Evolutionary conservation across 2,329 filamentous ascomycete genomes (phyloP), one percentile per base, ranked within the genome.

Genomic region (Talaromyces sp.): DNA sequence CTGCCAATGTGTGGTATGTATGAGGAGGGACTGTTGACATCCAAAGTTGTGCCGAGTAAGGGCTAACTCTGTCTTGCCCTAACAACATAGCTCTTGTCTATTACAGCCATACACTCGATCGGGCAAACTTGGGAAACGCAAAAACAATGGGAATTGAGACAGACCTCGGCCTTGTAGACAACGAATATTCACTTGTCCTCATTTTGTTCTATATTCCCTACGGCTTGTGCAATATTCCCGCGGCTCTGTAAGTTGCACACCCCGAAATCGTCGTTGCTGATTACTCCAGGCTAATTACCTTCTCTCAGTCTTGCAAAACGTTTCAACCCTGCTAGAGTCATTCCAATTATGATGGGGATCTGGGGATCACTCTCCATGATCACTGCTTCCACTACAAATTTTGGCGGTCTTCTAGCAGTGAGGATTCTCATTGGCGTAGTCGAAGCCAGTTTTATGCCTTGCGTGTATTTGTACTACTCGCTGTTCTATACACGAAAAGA

Each of bases 381-480:
- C 2, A 63, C 62, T 9, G 58, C 62, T 27, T 43, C 56, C 14
- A 64, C 61, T 2, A 66, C 49, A 10, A 66, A 66, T 45, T 66
- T 66, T 33, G 65, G 65, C 16, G 65, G 65, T n/a, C 39, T 66
- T 22, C 62, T 66, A 9, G 49, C 41, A 3, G 43, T 66, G 9
- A 24, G 65, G 9, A 49, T 66, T 31, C 56, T 66, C 27, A 66
- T 66, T 19, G 65, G 83, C 1, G 37, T 59, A 11, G 62, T 59
- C n/a, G 62, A 64, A 35, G 62, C 62, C 16, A 64, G 62, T 49
- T 64, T 58, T n/a, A 59, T 64, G 27, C 70, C 74, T 2, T 75
- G 83, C 0, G 80, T 82, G 14, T 83, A 86, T 2, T 86, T 85
- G 72, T 87, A 83, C 67, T 71, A 83, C 8, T 82, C 84, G 0